Evolutionary conservation across 225 moss, liverwort and hornwort species (phyloP), one percentile per base, ranked within the genome.

Genomic region (Pseudisothecium myosuroides): DNA sequence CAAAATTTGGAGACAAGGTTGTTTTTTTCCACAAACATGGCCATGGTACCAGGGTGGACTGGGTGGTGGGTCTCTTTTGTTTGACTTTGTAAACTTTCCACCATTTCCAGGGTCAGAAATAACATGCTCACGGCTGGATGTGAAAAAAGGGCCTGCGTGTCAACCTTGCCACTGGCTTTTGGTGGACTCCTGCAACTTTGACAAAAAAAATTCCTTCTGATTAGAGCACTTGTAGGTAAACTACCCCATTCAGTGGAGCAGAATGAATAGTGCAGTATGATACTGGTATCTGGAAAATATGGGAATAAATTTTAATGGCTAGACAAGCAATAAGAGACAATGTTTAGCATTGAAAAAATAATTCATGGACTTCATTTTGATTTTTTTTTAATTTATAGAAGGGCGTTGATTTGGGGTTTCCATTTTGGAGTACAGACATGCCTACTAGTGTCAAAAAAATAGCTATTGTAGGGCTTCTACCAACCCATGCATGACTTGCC

Each of bases 401-500:
- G 4, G 34, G 18, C 1, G 2, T 69, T 23, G 7, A 8, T 16
- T 69, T 23, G 2, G 7, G 5, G 23, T 69, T 23, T 5, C 39
- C 2, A 39, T 69, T 69, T 39, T 1, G 24, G 1, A 14, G 0
- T 23, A 2, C 23, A 39, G 4, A 39, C 2, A 68, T 68, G 13
- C 0, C 2, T 68, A n/a, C n/a, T 2, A 68, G 2, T 0, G 5
- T n/a, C 0, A 7, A 1, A 23, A n/a, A 69, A 69, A 32, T 39
- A 39, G 23, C 12, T 23, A 39, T 69, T 23, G 7, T 68, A 68
- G 4, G 4, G 22, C 22, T n/a, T 68, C 12, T 68, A 68, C 39
- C 14, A 39, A 69, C 1, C 8, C 5, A 2, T 69, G 14, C 5
- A 0, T 0, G 0, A 39, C 4, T 39, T 69, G 7, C 1, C 1